Base-by-base conservation (phyloP, 768 basidiomycete species). In the Suillus weaverae region DNA sequence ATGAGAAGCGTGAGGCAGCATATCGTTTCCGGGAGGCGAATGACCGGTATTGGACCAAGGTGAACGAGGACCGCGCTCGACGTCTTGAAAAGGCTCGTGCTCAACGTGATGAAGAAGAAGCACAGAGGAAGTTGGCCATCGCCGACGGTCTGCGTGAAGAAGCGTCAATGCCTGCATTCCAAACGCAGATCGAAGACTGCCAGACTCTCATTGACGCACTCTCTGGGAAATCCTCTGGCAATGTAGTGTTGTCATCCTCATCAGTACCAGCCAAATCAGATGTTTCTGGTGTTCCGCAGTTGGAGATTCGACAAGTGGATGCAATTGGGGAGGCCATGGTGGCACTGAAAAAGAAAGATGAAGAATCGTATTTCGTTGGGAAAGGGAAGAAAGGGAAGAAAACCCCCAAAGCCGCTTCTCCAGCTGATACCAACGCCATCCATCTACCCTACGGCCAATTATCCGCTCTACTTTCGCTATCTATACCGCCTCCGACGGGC, bases 111-210 rank as follows among this genome's bases (percentile, higher is more conserved):
- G 90, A 84, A 30, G 89, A 90, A 72, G 95, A 95, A 73, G 83
- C 87, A 36, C 84, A 86, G 71, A 94, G 91, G 81, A 90, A 86
- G 74, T 80, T 89, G 76, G 94, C 95, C 73, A 82, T 89, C 65
- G 89, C 86, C 11, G 85, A 91, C 69, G 89, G 87, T 44, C 76
- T 98, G 55, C 88, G 91, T 60, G 97, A 99, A 65, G 95, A 99
- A 74, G 97, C 97, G 30, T 86, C 89, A 65, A 72, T 84, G 30
- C 96, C 97, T 33, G 97, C 97, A 0, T 99, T 86, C 84, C 92
- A 94, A 72, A 83, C 88, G 61, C 88, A 98, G 75, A 95, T 99
- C 71, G 94, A 99, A 80, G 97, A 99, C 75, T 98, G 95, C 80
- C 90, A 93, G 73, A 97, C 91, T 4, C 86, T 97, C 68, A 89